These are phyloP conservation scores for Erysiphe pulchra DNA, from an alignment of 2,329 filamentous ascomycete genomes.

Conservation along the genomic window DNA sequence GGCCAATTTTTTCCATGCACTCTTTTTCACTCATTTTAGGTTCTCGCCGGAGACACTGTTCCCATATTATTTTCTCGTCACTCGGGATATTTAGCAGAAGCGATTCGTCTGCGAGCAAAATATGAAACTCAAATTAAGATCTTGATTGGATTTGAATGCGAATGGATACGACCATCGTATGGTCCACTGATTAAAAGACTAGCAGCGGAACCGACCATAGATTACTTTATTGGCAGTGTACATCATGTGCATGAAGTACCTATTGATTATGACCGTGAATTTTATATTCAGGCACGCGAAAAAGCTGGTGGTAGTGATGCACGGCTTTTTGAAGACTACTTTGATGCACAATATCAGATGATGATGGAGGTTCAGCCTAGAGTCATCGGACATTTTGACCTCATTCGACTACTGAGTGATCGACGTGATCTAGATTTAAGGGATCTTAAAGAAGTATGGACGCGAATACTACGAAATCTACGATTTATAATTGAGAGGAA, in stretches of 20 bases:
- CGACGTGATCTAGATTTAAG: conserved; percentile 36
- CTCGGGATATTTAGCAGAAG: conserved; percentile 50
- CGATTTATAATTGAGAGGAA: conserved; percentile 43
- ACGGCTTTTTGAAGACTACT: conserved; percentile 57
- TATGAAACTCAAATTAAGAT: conserved; percentile 52
- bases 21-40: background rate
- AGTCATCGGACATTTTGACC: conserved; percentile 82
- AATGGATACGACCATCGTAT: conserved; percentile 60
- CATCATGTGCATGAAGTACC: conserved; percentile 73
- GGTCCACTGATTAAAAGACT: conserved; percentile 29
- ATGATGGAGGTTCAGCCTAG: conserved; percentile 42
- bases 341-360: conserved; percentile 71
- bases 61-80: conserved; percentile 28
- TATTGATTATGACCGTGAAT: conserved; percentile 57
- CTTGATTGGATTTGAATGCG: conserved; percentile 73
- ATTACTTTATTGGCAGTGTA: conserved; percentile 81
- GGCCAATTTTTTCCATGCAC: background rate
- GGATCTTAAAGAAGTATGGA: conserved; percentile 41
- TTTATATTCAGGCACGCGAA: conserved; percentile 25
- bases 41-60: conserved; percentile 12
- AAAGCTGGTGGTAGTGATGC: conserved; percentile 35
- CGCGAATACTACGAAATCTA: conserved; percentile 48
- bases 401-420: conserved; percentile 57
- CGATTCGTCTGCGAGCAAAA: conserved; percentile 39
- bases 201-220: conserved; percentile 35